Base-by-base conservation (phyloP, 495 filamentous ascomycete species). In the Xylaria grammica region DNA sequence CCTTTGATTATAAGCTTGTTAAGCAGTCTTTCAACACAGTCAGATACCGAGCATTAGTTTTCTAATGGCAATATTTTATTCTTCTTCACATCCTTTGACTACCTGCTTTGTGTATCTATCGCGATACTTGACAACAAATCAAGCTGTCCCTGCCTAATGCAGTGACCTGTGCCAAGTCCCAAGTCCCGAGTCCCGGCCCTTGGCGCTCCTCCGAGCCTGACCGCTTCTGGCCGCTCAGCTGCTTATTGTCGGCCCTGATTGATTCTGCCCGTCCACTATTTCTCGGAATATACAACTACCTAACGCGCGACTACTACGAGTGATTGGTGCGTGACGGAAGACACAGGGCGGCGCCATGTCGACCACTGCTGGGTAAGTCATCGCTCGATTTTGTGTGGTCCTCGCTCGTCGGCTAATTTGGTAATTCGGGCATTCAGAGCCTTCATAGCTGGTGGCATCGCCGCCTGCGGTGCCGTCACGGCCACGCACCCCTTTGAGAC, bases 401-500 rank as follows among this genome's bases (percentile, higher is more conserved):
- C 7, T 32, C 22, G 0, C 59, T 63, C 42, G 20, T 17, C 22
- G 54, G 30, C 48, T 46, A 17, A n/a, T n/a, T n/a, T n/a, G 27
- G 67, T 67, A 53, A 72, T 30, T 19, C 70, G 57, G 66, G 68
- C 3, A 22, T 56, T 38, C 60, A 85, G 86, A 60, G 83, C 85
- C 49, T 99, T 99, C 83, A 84, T 98, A 67, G 93, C 95, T 27
- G 95, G 95, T 75, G 95, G 95, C 65, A 91, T 98, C 73, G 95
- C 95, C 68, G 95, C 96, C 57, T 97, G 93, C 78, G 95, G 95
- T 67, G 95, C 95, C 57, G 96, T 99, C 55, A 98, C 95, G 4
- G 94, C 96, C 50, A 99, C 95, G 42, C 95, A 99, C 77, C 92
- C 93, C 64, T 97, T 98, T 81, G 95, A 99, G 79, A 98, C 95